Evolutionary conservation across 352 stramenopile species (phyloP).

Genomic region (Phytophthora constricta): DNA sequence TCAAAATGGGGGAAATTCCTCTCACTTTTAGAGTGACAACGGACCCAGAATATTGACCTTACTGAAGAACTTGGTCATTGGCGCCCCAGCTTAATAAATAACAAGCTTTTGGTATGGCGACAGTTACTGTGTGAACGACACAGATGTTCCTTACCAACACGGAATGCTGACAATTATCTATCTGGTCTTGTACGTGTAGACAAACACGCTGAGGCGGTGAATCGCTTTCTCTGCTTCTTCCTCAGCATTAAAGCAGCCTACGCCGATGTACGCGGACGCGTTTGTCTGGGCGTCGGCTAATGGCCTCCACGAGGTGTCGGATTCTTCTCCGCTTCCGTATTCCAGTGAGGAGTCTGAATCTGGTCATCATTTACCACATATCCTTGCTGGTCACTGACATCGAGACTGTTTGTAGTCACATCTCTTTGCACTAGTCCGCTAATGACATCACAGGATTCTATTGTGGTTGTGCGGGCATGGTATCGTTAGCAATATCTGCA

Average conservation of each 20-base stretch:
- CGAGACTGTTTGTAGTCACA: no score
- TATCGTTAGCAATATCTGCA: no score
- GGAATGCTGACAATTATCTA: constrained; percentile 1
- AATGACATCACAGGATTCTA: no score
- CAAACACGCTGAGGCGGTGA: background rate
- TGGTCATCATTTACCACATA: no score
- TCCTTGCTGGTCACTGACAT: no score
- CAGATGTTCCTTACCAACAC: background rate
- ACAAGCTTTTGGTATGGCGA: constrained; percentile 2
- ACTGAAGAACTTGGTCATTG: constrained; percentile 2
- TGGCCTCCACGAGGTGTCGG: no score
- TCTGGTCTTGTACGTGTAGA: constrained; percentile 7
- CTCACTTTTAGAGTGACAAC: background rate
- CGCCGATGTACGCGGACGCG: background rate
- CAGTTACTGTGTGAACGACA: constrained; percentile 11
- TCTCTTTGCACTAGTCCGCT: no score
- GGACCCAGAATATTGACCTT: background rate
- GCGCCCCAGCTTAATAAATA: background rate
- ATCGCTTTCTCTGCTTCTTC: background rate
- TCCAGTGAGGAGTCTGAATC: no score
- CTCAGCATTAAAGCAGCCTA: background rate
- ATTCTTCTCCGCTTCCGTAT: no score
- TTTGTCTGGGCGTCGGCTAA: no score
- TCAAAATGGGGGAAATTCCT: constrained; percentile 11
- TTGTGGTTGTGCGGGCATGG: no score